Percentiles rank a stretch among this genome's conserved stretches.
Evolutionary conservation across 768 basidiomycete species (phyloP).

Genomic region (Agaricus sinodeliciosus): DNA sequence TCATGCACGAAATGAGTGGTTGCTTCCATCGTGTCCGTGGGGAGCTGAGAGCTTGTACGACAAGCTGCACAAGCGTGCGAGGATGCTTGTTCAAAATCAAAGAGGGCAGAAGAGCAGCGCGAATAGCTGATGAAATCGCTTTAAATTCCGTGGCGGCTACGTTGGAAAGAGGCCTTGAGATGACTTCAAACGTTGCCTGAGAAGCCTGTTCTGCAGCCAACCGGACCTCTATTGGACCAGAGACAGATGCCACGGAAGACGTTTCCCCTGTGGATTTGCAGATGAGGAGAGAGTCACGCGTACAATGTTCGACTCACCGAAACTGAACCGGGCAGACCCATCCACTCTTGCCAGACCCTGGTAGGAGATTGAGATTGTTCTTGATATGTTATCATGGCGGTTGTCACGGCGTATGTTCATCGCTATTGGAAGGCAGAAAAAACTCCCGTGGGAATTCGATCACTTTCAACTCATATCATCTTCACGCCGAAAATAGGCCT

Average conservation of each 20-base stretch:
- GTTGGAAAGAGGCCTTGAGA: constrained; percentile 60
- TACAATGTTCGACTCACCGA: constrained; percentile 33
- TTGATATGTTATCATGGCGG: constrained; percentile 25
- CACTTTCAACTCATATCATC: neutral
- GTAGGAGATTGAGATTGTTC: constrained; percentile 39
- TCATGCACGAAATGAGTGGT: constrained; percentile 51
- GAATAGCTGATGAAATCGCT: constrained; percentile 45
- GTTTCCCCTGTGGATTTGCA: constrained; percentile 22
- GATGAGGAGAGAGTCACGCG: constrained; percentile 7
- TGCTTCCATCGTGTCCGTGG: constrained; percentile 24
- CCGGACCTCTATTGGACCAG: constrained; percentile 77
- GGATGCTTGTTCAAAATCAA: constrained; percentile 66
- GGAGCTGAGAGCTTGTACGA: constrained; percentile 52
- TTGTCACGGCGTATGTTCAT: constrained; percentile 26
- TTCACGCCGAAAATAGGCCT: neutral
- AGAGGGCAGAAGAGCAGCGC: constrained; percentile 50
- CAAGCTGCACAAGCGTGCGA: constrained; percentile 70
- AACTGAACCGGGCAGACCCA: constrained; percentile 68
- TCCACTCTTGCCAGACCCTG: constrained; percentile 67
- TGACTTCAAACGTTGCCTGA: constrained; percentile 69
- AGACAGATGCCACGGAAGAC: constrained; percentile 61
- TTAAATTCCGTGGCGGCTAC: constrained; percentile 69
- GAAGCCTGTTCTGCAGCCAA: constrained; percentile 63
- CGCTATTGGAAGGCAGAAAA: neutral
- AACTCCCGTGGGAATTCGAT: no score